Evolutionary conservation across 2,329 filamentous ascomycete species (phyloP), one percentile per base, ranked within the genome.

Genomic region (Talaromyces albobiverticillius): DNA sequence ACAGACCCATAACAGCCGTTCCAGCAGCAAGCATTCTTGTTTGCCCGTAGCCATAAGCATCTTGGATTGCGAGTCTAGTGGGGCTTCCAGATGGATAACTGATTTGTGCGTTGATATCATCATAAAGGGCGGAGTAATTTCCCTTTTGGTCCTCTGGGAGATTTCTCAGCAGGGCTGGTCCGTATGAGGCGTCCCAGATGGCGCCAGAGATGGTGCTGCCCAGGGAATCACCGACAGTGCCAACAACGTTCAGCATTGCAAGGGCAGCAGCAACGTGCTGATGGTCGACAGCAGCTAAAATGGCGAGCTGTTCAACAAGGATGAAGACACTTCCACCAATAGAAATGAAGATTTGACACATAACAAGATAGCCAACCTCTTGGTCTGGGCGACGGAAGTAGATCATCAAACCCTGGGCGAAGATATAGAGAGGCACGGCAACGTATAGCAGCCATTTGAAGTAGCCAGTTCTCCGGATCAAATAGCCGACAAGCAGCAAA

Each of bases 311-410:
- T 43, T 79, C 72, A 54, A 72, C 71, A 46, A 82, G 77, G 45
- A 78, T 72, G 1, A 82, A 67, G 4, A 74, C 75, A 18, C 79
- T 80, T 5, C 77, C 79, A 1, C 74, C 75, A 32, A 82, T 74
- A 1, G 79, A 76, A 50, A 82, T 77, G 62, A 82, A 76, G 54
- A 83, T 75, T 59, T 83, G 78, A 54, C 75, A 79, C 75, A 82
- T 77, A 66, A 81, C 62, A 20, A 82, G 68, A 59, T 76, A 79
- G 7, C 77, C 77, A 23, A 82, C 68, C 34, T 69, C 66, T 29
- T 67, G 65, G 40, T 72, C 66, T 1, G 77, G 73, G 36, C 73
- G 68, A 10, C 79, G 76, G 69, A 81, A 81, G 47, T 78, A 65
- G 58, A 82, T 78, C 76, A 82, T 79, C 9, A 82, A 67, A 0